phyloP scores from a whole-genome alignment of 2,329 filamentous ascomycete species.

The Xylaria digitata region DNA sequence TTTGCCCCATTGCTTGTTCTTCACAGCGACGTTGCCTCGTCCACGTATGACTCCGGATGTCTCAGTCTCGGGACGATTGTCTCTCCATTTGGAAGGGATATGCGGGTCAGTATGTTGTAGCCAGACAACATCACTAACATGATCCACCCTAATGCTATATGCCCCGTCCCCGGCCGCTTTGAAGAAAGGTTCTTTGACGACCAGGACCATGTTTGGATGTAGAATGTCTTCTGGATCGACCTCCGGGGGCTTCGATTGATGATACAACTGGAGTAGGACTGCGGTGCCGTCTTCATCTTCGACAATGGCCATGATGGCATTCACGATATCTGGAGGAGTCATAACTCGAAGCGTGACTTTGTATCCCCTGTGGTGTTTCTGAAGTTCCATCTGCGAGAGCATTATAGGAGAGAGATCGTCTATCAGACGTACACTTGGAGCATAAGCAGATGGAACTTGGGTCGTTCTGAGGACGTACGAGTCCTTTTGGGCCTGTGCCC shows the following conservation, averaged over 20 bases:
- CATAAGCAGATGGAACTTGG: conserved; percentile 41
- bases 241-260: conserved; percentile 54
- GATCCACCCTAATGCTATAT: conserved; percentile 63
- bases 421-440: conserved; percentile 40
- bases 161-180: conserved; percentile 53
- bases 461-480: conserved; percentile 7
- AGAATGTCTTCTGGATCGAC: conserved; percentile 53
- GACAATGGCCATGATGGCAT: conserved; percentile 47
- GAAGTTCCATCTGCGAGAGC: conserved; percentile 49
- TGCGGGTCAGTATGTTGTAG: conserved; percentile 52
- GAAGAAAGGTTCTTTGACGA: conserved; percentile 67
- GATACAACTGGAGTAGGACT: conserved; percentile 54
- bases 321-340: conserved; percentile 39
- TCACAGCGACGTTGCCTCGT: conserved; percentile 52
- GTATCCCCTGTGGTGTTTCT: conserved; percentile 47
- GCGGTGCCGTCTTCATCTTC: conserved; percentile 55
- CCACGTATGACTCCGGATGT: conserved; percentile 41
- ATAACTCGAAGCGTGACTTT: conserved; percentile 37
- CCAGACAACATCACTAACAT: conserved; percentile 60
- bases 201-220: conserved; percentile 49
- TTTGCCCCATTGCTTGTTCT: conserved; percentile 44
- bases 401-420: conserved; percentile 42
- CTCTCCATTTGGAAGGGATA: conserved; percentile 55
- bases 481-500: not conserved
- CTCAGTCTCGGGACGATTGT: conserved; percentile 12